Evolutionary conservation across 192 early-diverging fungal genomes (phyloP).

Genomic region (Coemansia umbellata): DNA sequence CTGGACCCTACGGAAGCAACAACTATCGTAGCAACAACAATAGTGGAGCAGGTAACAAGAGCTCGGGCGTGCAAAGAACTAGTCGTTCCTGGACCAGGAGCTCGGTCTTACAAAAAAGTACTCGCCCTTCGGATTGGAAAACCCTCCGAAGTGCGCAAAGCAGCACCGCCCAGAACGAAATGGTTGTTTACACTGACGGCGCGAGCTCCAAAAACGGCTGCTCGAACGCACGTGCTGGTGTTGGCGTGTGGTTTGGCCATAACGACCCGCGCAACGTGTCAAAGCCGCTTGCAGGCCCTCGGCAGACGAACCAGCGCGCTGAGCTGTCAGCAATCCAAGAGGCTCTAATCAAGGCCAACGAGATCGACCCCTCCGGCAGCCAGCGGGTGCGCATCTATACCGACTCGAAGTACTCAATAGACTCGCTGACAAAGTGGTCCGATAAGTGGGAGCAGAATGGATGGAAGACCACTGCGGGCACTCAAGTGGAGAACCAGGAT

Average conservation of each 20-base stretch:
- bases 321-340: slow-evolving; percentile 61
- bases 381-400: slow-evolving; percentile 60
- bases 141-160: too few species aligned
- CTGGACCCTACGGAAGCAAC: too few species aligned
- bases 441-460: slow-evolving; percentile 63
- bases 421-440: slow-evolving; percentile 71
- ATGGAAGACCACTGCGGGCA: slow-evolving; percentile 59
- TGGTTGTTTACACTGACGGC: slow-evolving; percentile 80
- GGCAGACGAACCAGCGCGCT: slow-evolving; percentile 72
- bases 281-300: slow-evolving; percentile 47
- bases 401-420: slow-evolving; percentile 73
- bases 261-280: slow-evolving; percentile 68
- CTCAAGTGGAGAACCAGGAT: slow-evolving; percentile 72
- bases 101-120: too few species aligned
- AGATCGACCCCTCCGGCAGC: too few species aligned
- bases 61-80: too few species aligned
- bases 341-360: slow-evolving; percentile 48
- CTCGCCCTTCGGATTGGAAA: neutral
- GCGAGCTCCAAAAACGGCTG: slow-evolving; percentile 69
- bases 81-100: too few species aligned
- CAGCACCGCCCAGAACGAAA: too few species aligned
- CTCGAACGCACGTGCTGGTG: slow-evolving; percentile 62
- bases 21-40: too few species aligned
- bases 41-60: too few species aligned
- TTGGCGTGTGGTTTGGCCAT: slow-evolving; percentile 80